Base-by-base conservation (phyloP, 2,329 filamentous ascomycete genomes). In the Claviceps paspali region DNA sequence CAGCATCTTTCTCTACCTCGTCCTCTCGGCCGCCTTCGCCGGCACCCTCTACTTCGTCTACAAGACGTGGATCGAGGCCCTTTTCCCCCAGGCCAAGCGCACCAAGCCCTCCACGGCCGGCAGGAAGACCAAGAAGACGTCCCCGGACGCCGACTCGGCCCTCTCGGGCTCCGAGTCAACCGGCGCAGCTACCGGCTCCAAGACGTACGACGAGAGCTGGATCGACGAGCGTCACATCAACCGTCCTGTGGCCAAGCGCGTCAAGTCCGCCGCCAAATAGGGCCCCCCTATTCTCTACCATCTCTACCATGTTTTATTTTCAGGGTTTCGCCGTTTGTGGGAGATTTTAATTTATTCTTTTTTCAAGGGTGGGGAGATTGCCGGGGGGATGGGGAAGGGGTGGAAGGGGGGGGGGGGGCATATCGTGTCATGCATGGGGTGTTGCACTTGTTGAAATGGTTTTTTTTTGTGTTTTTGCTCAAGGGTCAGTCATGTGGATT, bases 1-100 rank as follows among this genome's bases (percentile, higher is more conserved):
- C 38, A 96, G 91, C 56, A 85, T 96, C 65, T 98, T 98, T 77
- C 77, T 98, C 45, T 96, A 96, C 69, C 70, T 94, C 56, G 79
- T 96, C 68, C 81, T 98, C 50, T 68, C 79, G 38, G 78, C 71
- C 43, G 73, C 70, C 45, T 92, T 93, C 57, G 76, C 64, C 46
- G 86, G 82, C 44, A 85, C 79, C 38, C 74, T 81, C 57, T 95
- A 88, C 76, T 94, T 94, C 62, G 85, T 95, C 65, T 98, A 98
- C 75, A 91, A 81, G 68, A 93, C 88, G 53, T 96, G 88, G 86
- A 82, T 98, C 62, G 83, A 86, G 52, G 79, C 86, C 11, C 82
- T 98, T 56, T 94, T 96, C 70, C 88, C 91, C 34, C 85, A 94
- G 69, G 78, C 80, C 48, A 82, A 85, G 67, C 75, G 77, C 65